These are phyloP conservation scores for Spiromastix sp. DNA, from an alignment of 2,329 filamentous ascomycete species.

Conservation along the genomic window DNA sequence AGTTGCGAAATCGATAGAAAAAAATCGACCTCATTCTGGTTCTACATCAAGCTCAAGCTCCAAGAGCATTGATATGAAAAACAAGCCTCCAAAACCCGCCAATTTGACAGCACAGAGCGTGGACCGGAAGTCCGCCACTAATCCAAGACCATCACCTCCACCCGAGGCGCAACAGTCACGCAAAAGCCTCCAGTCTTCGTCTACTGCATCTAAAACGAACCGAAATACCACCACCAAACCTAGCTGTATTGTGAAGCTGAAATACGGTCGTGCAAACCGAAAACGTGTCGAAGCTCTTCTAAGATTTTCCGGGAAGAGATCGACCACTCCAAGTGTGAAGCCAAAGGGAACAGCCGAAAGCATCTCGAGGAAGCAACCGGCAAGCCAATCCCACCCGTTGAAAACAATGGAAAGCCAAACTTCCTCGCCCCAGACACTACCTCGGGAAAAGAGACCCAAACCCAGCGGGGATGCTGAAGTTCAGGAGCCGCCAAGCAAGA, in stretches of 20 bases:
- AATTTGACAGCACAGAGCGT: neutral
- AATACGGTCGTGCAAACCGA: slow-evolving; percentile 40
- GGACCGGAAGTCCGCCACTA: no score
- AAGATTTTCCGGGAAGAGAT: slow-evolving; percentile 32
- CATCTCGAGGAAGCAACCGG: slow-evolving; percentile 14
- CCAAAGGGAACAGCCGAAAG: slow-evolving; percentile 15
- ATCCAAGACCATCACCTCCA: slow-evolving; percentile 1
- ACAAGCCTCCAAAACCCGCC: neutral
- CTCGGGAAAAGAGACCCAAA: slow-evolving; percentile 19
- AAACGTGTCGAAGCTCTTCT: slow-evolving; percentile 38
- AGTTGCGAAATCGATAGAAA: no score
- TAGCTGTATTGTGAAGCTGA: slow-evolving; percentile 39
- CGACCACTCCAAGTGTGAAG: slow-evolving; percentile 15
- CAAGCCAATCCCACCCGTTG: slow-evolving; percentile 9
- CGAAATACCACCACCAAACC: slow-evolving; percentile 12
- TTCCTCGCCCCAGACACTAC: slow-evolving; percentile 4
- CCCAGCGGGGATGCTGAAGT: slow-evolving; percentile 16
- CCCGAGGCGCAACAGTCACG: neutral
- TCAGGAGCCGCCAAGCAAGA: slow-evolving; percentile 21
- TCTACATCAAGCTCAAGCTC: slow-evolving; percentile 10
- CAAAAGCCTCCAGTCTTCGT: neutral
- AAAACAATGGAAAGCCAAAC: slow-evolving; percentile 12
- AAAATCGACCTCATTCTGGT: slow-evolving; percentile 12
- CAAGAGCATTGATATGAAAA: slow-evolving; percentile 11
- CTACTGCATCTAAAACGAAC: slow-evolving; percentile 6